Conservation (phyloP, 176 grass and related monocot species). For the Ananas comosus region DNA sequence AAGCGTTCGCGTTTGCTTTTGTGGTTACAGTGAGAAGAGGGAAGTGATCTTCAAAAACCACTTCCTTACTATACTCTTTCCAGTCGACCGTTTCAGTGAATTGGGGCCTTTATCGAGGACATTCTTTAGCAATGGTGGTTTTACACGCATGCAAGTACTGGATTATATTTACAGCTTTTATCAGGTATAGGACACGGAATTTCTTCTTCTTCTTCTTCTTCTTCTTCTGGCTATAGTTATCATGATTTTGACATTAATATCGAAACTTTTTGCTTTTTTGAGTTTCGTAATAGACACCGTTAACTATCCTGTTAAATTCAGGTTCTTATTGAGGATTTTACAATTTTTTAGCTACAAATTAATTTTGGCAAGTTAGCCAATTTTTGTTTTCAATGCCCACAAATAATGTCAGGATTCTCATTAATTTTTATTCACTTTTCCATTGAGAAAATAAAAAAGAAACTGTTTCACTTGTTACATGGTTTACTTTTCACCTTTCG, state of each 20-base stretch:
- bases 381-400: no score
- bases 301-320: background rate
- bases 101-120: slow-evolving; percentile 79
- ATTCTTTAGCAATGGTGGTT: slow-evolving; percentile 73
- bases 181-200: slow-evolving; percentile 38
- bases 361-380: no score
- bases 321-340: background rate
- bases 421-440: no score
- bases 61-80: slow-evolving; percentile 96
- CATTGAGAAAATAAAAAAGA: no score
- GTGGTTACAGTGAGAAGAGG: slow-evolving; percentile 62
- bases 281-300: background rate
- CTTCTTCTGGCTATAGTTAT: background rate
- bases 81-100: slow-evolving; percentile 84
- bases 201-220: background rate
- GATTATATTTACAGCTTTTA: slow-evolving; percentile 91
- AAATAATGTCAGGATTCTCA: no score
- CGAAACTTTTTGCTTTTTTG: background rate
- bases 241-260: background rate
- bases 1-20: background rate
- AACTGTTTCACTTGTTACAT: no score
- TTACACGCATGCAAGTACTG: slow-evolving; percentile 56
- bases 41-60: slow-evolving; percentile 80
- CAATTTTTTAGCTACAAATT: background rate
- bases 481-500: no score